Conservation (phyloP, 2,329 filamentous ascomycete species). For the Samsoniella hepiali region DNA sequence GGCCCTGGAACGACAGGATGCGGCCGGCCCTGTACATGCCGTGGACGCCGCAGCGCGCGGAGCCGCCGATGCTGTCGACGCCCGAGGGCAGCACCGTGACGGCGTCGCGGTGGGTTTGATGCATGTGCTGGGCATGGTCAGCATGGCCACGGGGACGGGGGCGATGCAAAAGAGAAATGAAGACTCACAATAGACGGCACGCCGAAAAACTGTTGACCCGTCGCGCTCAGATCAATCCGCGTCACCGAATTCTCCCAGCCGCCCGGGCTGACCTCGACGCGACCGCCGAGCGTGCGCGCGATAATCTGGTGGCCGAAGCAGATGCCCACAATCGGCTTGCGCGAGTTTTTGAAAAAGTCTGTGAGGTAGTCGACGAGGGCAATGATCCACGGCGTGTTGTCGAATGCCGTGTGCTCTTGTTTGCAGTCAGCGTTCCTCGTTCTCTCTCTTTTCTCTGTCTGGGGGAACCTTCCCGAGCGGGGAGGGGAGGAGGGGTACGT, state of each 20-base stretch:
- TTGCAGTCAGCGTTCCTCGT: neutral
- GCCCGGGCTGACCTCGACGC: conserved; percentile 36
- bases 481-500: neutral
- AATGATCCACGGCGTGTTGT: conserved; percentile 44
- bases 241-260: conserved; percentile 47
- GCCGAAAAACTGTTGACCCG: conserved; percentile 39
- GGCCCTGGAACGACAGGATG: conserved; percentile 45
- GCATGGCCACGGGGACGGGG: neutral
- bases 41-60: conserved; percentile 40
- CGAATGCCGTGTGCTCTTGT: conserved; percentile 39
- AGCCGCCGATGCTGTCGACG: conserved; percentile 41
- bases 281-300: conserved; percentile 39
- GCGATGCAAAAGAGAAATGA: neutral
- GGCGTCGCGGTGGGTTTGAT: conserved; percentile 49
- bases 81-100: conserved; percentile 38
- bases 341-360: conserved; percentile 29
- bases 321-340: conserved; percentile 39
- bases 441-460: no score
- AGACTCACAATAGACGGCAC: conserved; percentile 32
- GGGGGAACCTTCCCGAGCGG: no score
- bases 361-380: conserved; percentile 39
- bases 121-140: conserved; percentile 31
- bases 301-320: conserved; percentile 51
- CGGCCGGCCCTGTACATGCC: conserved; percentile 39
- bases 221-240: conserved; percentile 37